These are phyloP conservation scores for Cryptococcus amylolentus DNA, from an alignment of 1,284 basidiomycete genomes.

Conservation along the genomic window DNA sequence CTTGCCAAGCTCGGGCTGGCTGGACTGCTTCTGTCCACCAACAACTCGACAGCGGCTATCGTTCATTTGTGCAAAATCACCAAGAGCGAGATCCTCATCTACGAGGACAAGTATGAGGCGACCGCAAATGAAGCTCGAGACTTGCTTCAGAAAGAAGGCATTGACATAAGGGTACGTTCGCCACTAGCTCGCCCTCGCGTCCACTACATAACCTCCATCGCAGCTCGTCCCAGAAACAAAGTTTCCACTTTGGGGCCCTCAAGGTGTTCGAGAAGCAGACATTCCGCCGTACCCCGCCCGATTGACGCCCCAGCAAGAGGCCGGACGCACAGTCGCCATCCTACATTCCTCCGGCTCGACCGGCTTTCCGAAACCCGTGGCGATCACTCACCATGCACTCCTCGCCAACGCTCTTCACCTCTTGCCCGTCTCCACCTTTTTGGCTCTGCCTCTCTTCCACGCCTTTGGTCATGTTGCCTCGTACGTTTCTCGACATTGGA, in stretches of 20 bases:
- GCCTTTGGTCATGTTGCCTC: slow-evolving; percentile 54
- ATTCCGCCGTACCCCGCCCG: slow-evolving; percentile 46
- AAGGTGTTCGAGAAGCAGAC: slow-evolving; percentile 44
- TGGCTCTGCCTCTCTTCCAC: slow-evolving; percentile 54
- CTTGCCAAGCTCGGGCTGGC: slow-evolving; percentile 53
- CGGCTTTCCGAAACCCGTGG: slow-evolving; percentile 50
- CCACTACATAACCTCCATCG: not conserved
- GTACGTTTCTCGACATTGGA: slow-evolving; percentile 35
- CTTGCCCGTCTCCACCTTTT: slow-evolving; percentile 51
- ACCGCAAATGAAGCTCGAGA: slow-evolving; percentile 46
- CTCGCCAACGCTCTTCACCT: slow-evolving; percentile 40
- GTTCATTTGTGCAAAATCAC: slow-evolving; percentile 59
- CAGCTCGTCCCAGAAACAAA: slow-evolving; percentile 48
- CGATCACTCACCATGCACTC: slow-evolving; percentile 43
- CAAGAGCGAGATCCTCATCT: slow-evolving; percentile 53
- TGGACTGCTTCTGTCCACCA: slow-evolving; percentile 55
- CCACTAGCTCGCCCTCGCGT: not conserved
- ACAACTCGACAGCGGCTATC: slow-evolving; percentile 59
- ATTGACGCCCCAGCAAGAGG: slow-evolving; percentile 55
- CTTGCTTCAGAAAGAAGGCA: slow-evolving; percentile 42
- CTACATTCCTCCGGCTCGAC: slow-evolving; percentile 64
- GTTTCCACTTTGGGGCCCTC: slow-evolving; percentile 53
- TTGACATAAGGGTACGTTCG: slow-evolving; percentile 26
- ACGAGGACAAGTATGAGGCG: slow-evolving; percentile 49
- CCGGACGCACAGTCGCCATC: slow-evolving; percentile 53